Conservation (phyloP, 306 rosid species). For the Fragaria vesca region DNA sequence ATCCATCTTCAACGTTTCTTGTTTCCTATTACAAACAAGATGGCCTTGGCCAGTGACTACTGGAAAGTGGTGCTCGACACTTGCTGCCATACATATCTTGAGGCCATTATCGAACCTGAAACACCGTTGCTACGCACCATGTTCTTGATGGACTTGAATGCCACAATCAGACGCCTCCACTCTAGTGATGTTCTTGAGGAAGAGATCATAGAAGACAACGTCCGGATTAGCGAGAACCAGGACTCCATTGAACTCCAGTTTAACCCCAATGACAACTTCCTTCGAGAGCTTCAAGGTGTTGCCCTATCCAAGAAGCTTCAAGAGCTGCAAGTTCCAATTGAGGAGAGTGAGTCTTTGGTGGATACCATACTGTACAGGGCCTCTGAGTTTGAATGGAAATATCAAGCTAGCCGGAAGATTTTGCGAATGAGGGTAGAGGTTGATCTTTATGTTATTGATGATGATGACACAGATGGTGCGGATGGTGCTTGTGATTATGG, state of each 20-base stretch:
- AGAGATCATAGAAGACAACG: background rate
- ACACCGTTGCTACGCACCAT: background rate
- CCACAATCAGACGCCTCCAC: background rate
- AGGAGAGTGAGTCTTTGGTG: background rate
- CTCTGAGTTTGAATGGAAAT: background rate
- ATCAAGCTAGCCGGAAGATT: background rate
- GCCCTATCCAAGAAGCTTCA: background rate
- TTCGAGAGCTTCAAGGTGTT: background rate
- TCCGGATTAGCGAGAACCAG: background rate
- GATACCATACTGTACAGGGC: background rate
- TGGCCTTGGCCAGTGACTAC: too few relatives aligned
- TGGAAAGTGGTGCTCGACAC: background rate
- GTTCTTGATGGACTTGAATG: background rate
- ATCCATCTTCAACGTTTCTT: too few relatives aligned
- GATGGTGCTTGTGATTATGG: background rate
- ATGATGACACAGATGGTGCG: background rate
- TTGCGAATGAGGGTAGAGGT: background rate
- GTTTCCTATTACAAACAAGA: too few relatives aligned
- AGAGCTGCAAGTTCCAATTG: background rate
- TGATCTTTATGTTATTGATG: background rate
- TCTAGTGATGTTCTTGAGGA: background rate
- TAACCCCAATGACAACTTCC: background rate
- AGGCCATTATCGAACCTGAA: background rate
- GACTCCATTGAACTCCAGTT: background rate
- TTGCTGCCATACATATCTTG: background rate